phyloP scores from a whole-genome alignment of 768 basidiomycete species.

The Stropharia rugosoannulata region DNA sequence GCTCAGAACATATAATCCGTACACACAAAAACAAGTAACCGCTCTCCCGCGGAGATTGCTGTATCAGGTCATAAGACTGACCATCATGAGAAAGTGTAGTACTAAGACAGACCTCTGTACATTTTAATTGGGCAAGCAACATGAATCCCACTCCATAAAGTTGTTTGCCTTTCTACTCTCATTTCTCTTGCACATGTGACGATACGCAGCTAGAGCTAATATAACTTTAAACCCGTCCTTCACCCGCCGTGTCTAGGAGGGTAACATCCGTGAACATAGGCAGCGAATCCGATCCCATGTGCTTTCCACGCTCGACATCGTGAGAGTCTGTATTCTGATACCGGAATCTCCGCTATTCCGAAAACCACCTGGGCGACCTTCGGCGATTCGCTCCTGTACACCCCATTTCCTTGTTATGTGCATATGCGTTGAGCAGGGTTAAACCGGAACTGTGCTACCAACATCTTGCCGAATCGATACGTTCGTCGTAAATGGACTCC shows the following conservation, averaged over 20 bases:
- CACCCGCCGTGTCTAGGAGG: neutral
- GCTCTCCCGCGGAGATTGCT: too few relatives aligned
- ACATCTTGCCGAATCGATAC: too few relatives aligned
- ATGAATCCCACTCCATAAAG: too few relatives aligned
- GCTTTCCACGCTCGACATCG: neutral
- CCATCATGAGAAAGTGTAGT: too few relatives aligned
- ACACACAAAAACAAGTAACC: too few relatives aligned
- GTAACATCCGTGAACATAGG: neutral
- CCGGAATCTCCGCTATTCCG: conserved; percentile 1
- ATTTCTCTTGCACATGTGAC: neutral
- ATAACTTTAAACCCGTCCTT: neutral
- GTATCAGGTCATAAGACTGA: too few relatives aligned
- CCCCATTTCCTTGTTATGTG: neutral
- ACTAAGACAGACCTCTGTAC: too few relatives aligned
- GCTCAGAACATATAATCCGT: too few relatives aligned
- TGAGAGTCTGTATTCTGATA: neutral
- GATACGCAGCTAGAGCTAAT: neutral
- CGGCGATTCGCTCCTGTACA: neutral
- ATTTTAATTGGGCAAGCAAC: too few relatives aligned
- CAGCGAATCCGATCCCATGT: neutral
- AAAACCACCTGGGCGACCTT: neutral
- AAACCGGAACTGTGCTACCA: too few relatives aligned
- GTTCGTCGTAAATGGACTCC: too few relatives aligned
- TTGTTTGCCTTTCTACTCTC: neutral
- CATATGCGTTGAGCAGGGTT: too few relatives aligned